Evolutionary conservation across 2,329 filamentous ascomycete species (phyloP), one percentile per base, ranked within the genome.

Genomic region (Fusarium miscanthi): DNA sequence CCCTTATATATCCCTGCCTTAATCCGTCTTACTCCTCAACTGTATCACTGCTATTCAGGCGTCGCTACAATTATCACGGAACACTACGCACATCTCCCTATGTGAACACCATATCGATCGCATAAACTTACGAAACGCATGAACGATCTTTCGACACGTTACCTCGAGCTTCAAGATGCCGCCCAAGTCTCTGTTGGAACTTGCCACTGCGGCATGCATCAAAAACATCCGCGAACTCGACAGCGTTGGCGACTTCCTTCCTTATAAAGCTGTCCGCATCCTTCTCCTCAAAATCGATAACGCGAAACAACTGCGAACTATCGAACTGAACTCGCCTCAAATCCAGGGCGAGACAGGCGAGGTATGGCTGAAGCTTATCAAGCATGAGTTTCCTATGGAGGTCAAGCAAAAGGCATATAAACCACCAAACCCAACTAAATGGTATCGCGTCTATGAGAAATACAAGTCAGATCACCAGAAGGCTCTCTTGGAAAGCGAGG

Each of bases 351-450:
- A 92, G 62, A 91, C 91, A 42, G 87, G 84, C 25, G 92, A 94
- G 75, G 84, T 95, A 69, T 98, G 95, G 95, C 82, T 90, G 45
- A 87, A 89, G 33, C 88, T 98, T 77, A 96, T 98, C 80, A 88
- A 89, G 57, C 89, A 90, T 52, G 91, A 97, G 76, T 93, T 97
- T 69, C 90, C 90, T 4, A 84, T 89, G 62, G 91, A 90, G 80
- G 82, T 83, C 71, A 85, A 90, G 45, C 83, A 84, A 49, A 90
- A 92, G 78, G 88, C 89, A 31, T 88, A 91, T 74, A 84, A 89
- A 30, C 93, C 93, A 1, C 86, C 87, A 61, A 87, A 93, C 70
- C 89, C 91, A 0, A 85, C 85, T 40, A 90, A 90, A 66, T 98
- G 94, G 94, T 90, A 91, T 79, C 90, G 92, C 61, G 86, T 97